A percentile compares a stretch with the other conserved stretches of the same genome.
Conservation (phyloP, 768 basidiomycete genomes). For the Pleurotus cornucopiae region DNA sequence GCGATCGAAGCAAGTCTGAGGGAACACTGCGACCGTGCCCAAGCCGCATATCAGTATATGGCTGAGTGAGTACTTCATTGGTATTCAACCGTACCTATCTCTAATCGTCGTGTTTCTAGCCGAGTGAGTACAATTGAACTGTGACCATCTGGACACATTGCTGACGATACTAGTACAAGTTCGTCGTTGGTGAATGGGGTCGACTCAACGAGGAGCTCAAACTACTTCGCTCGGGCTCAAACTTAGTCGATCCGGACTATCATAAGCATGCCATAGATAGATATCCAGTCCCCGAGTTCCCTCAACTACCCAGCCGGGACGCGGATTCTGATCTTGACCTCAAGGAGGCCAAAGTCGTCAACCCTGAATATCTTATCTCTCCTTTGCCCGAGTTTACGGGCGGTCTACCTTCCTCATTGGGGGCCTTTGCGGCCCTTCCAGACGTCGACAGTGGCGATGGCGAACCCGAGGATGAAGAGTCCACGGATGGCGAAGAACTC, state of each 20-base stretch:
- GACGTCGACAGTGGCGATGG: conserved; percentile 25
- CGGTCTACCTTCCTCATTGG: conserved; percentile 23
- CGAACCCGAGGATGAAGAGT: conserved; percentile 7
- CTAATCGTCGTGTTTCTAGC: conserved; percentile 11
- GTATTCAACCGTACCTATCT: not conserved
- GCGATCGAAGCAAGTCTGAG: conserved; percentile 50
- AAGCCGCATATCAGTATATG: conserved; percentile 35
- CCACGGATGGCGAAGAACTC: conserved; percentile 8
- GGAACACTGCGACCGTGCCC: conserved; percentile 45
- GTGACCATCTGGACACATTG: too few species aligned
- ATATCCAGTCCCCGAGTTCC: conserved; percentile 7
- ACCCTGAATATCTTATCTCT: conserved; percentile 23
- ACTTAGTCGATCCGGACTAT: not conserved
- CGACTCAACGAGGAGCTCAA: conserved; percentile 18
- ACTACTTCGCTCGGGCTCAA: not conserved
- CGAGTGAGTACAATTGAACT: conserved; percentile 22
- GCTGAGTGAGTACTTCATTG: conserved; percentile 31
- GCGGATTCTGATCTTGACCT: conserved; percentile 4
- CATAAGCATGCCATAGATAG: not conserved
- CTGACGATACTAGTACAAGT: conserved; percentile 24
- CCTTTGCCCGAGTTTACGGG: conserved; percentile 39
- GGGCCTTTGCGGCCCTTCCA: conserved; percentile 28
- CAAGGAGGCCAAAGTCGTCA: not conserved
- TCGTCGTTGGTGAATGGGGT: conserved; percentile 25
- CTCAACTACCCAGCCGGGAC: conserved; percentile 4